Conservation (phyloP, 2,329 filamentous ascomycete species). For the Fusarium udum region DNA sequence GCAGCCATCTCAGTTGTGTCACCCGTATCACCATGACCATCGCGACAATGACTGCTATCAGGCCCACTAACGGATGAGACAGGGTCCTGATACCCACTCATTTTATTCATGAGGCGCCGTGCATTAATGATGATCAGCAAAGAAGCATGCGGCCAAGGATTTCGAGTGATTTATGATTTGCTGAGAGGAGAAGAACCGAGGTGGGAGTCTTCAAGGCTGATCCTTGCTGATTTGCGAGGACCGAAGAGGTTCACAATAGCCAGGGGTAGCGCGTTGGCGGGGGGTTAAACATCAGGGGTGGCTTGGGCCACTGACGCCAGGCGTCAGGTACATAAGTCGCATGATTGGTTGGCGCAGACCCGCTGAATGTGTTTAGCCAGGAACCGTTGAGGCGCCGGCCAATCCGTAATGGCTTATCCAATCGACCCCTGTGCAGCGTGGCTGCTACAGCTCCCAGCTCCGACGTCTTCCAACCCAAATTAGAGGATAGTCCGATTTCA, state of each 20-base stretch:
- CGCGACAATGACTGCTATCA: neutral
- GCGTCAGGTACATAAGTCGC: slow-evolving; percentile 36
- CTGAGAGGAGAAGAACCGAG: slow-evolving; percentile 1
- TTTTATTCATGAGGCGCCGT: slow-evolving; percentile 11
- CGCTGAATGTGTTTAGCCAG: slow-evolving; percentile 40
- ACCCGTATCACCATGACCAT: neutral
- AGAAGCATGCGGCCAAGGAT: slow-evolving; percentile 15
- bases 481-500: slow-evolving; percentile 13
- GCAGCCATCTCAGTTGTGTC: slow-evolving; percentile 13
- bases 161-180: slow-evolving; percentile 24
- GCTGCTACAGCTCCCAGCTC: slow-evolving; percentile 20
- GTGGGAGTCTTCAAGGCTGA: slow-evolving; percentile 5
- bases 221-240: slow-evolving; percentile 12
- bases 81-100: slow-evolving; percentile 8
- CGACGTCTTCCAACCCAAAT: slow-evolving; percentile 9
- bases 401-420: slow-evolving; percentile 24
- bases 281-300: slow-evolving; percentile 6
- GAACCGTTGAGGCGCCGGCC: slow-evolving; percentile 35
- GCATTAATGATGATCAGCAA: slow-evolving; percentile 43
- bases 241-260: slow-evolving; percentile 16
- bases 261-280: slow-evolving; percentile 17
- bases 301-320: slow-evolving; percentile 30
- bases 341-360: slow-evolving; percentile 33
- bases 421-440: neutral
- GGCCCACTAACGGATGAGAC: slow-evolving; percentile 10